Conservation (phyloP, 164 flowering plant species). For the Vitis labrusca region DNA sequence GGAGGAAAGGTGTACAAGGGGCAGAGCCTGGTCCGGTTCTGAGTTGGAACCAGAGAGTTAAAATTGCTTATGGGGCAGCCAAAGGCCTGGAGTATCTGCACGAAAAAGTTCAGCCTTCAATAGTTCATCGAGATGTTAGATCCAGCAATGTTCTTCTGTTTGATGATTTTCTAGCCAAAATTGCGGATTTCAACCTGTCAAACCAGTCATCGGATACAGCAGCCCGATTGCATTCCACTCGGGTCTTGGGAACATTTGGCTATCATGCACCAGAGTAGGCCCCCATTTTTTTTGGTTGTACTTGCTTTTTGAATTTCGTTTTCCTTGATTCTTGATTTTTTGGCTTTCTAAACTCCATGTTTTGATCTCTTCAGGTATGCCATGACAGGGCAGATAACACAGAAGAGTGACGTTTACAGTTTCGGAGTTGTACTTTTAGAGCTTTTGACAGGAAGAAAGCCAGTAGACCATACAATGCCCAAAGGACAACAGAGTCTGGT, state of each 20-base stretch:
- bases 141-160: slow-evolving; percentile 76
- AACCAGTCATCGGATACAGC: slow-evolving; percentile 69
- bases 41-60: slow-evolving; percentile 62
- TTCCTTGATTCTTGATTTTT: background rate
- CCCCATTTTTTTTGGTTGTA: background rate
- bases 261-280: slow-evolving; percentile 82
- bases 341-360: too few species aligned
- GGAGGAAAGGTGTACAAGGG: slow-evolving; percentile 76
- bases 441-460: slow-evolving; percentile 71
- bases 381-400: slow-evolving; percentile 75
- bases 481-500: slow-evolving; percentile 80
- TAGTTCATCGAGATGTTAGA: slow-evolving; percentile 70
- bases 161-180: slow-evolving; percentile 56
- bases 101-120: slow-evolving; percentile 65
- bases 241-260: slow-evolving; percentile 79
- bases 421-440: slow-evolving; percentile 76
- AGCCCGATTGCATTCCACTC: slow-evolving; percentile 71
- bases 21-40: slow-evolving; percentile 77
- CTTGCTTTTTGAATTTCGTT: background rate
- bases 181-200: slow-evolving; percentile 68
- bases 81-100: slow-evolving; percentile 72
- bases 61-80: slow-evolving; percentile 66
- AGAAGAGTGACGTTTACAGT: slow-evolving; percentile 74
- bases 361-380: slow-evolving; percentile 46
- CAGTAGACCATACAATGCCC: slow-evolving; percentile 79